Percentiles rank a stretch among this genome's conserved stretches.
phyloP scores from a whole-genome alignment of 176 grass and related monocot species.

The Carex pumila region DNA sequence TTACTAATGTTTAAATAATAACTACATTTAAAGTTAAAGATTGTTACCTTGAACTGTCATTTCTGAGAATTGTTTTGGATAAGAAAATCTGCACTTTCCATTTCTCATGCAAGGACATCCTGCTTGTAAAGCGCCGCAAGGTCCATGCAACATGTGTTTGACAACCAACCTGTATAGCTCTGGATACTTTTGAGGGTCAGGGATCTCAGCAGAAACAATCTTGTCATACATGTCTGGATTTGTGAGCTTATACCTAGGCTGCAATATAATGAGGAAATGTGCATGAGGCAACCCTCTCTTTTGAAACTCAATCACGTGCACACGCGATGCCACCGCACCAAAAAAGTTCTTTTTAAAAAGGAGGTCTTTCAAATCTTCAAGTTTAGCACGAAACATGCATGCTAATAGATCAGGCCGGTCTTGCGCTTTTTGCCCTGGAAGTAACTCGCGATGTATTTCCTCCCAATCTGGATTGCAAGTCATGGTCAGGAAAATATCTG shows the following conservation, averaged over 20 bases:
- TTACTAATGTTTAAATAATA: too few relatives aligned
- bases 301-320: too few relatives aligned
- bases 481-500: neutral
- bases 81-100: neutral
- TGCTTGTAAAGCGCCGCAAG: neutral
- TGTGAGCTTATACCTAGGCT: neutral
- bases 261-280: constrained; percentile 12
- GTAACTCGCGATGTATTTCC: neutral
- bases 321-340: too few relatives aligned
- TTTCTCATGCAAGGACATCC: constrained; percentile 11
- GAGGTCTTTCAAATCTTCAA: neutral
- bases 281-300: neutral
- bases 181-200: neutral
- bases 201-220: constrained; percentile 14
- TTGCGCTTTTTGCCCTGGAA: neutral
- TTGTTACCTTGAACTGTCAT: neutral
- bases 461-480: neutral
- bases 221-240: constrained; percentile 9
- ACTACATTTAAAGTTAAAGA: too few relatives aligned
- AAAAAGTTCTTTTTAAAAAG: too few relatives aligned
- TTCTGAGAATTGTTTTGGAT: neutral
- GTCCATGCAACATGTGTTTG: constrained; percentile 26
- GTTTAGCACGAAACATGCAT: too few relatives aligned
- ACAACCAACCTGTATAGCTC: neutral
- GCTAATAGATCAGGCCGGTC: too few relatives aligned